Evolutionary conservation across 2,329 filamentous ascomycete species (phyloP), one percentile per base, ranked within the genome.

Genomic region (Neopestalotiopsis sp.): DNA sequence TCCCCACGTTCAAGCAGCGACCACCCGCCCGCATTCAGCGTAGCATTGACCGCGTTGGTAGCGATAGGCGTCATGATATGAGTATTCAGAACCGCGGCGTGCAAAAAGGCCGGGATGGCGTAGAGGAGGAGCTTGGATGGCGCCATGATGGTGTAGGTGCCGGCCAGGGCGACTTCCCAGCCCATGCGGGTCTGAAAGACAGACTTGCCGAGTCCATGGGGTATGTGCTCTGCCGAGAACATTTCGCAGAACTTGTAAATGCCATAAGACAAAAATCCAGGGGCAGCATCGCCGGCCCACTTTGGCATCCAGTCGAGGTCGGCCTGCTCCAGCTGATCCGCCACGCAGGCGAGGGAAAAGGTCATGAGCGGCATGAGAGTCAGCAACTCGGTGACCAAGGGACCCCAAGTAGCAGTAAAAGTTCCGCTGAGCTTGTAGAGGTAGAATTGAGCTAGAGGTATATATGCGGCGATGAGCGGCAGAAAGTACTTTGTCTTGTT

Each of bases 1-100:
- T 98, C 96, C 72, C 89, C 86, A 12, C 96, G 90, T 62, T 94
- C 95, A 59, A 98, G 78, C 1, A 98, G 81, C 1, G 89, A 87
- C 87, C 91, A 98, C 17, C 91, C 89, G 45, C 92, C 85, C 1
- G 84, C 80, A 24, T 83, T 81, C 58, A 98, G 82, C 0, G 89
- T 91, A 4, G 82, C 81, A 75, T 97, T 95, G 49, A 96, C 82
- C 0, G 85, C 81, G 1, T 83, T 79, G 0, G 90, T 89, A 0
- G 90, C 89, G 72, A 84, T 83, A 0, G 87, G 84, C 1, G 90
- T 88, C 63, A 89, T 87, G 65, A 93, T 83, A 77, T 97, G 94
- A 0, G 91, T 87, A 78, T 98, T 98, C 66, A 90, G 85, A 45
- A 91, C 83, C 38, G 90, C 83, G 0, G 92, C 91, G 76, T 95